Evolutionary conservation across 805 yeast genomes (phyloP), one percentile per base, ranked within the genome.

Genomic region (Grigorovia humatica): DNA sequence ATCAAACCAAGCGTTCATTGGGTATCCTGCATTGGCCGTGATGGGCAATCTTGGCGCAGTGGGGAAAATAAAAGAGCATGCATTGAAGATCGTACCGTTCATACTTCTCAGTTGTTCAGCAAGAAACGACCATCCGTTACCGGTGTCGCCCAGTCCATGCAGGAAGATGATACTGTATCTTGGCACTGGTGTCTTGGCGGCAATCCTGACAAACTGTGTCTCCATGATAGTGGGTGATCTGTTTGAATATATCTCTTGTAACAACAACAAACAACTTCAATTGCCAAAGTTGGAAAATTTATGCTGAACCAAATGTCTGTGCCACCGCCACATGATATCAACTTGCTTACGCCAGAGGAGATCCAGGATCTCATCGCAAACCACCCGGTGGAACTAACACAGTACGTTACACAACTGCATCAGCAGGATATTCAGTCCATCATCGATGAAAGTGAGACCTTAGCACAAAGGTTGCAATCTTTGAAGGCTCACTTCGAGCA

Each of bases 101-200:
- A 61, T 20, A 4, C 17, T 59, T 51, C 74, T 75, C 27, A 86
- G 75, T 50, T 80, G 70, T 43, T 82, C 83, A 4, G 93, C 86
- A 43, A 91, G 70, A 73, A 87, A 88, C 46, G 79, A 73, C 96
- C 96, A 91, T 1, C 97, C 97, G 17, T 75, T 74, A 4, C 96
- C 97, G 0, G 88, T 67, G 66, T 91, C 98, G 9, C 99, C 99
- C 17, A 91, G 73, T 0, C 99, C 98, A 65, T 93, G 98, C 51
- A 88, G 64, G 54, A 90, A 76, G 20, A 90, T 85, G 38, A 89
- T 71, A 1, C 89, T 81, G 1, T 87, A 83, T 1, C 81, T 71
- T 6, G 82, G 77, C 1, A 71, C 68, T 44, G 62, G 61, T 0
- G 55, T 50, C 29, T 57, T 60, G 9, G 74, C 58, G 6, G 69